These are phyloP conservation scores for Zizania palustris DNA, from an alignment of 202 grass and related monocot genomes.

Conservation along the genomic window DNA sequence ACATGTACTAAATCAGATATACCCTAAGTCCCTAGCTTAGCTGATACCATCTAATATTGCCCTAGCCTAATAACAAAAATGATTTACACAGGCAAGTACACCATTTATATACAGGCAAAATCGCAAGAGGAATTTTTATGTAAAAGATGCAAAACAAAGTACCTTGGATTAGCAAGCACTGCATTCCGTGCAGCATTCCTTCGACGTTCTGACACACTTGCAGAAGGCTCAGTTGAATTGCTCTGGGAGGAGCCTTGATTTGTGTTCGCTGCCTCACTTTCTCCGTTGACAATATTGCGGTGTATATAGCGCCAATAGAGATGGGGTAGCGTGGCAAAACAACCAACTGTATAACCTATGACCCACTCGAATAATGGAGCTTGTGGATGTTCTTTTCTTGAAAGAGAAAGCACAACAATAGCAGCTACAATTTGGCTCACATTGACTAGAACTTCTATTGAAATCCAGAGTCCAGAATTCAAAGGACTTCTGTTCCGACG, in stretches of 20 bases:
- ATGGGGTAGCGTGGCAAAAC: slow-evolving; percentile 89
- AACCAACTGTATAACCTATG: slow-evolving; percentile 93
- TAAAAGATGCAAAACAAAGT: slow-evolving; percentile 19
- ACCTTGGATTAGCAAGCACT: slow-evolving; percentile 62
- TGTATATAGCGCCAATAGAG: slow-evolving; percentile 98
- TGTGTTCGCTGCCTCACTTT: slow-evolving; percentile 45
- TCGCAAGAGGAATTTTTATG: neutral
- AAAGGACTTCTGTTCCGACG: slow-evolving; percentile 76
- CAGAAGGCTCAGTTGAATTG: slow-evolving; percentile 46
- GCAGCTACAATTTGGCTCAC: slow-evolving; percentile 93
- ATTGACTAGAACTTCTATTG: slow-evolving; percentile 90
- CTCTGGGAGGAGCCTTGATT: slow-evolving; percentile 52
- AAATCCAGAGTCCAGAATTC: slow-evolving; percentile 99
- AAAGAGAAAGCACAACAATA: slow-evolving; percentile 70
- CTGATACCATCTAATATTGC: neutral
- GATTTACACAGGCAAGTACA: neutral
- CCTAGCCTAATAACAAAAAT: neutral
- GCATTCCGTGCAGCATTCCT: slow-evolving; percentile 52
- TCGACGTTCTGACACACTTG: slow-evolving; percentile 51
- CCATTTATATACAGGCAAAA: neutral
- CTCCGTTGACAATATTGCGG: slow-evolving; percentile 66
- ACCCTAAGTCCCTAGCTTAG: neutral
- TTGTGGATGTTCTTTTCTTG: slow-evolving; percentile 74
- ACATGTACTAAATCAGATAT: neutral
- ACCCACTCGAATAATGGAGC: slow-evolving; percentile 90